These are phyloP conservation scores for Theileria parva DNA, from an alignment of 169 alveolate species.

Conservation along the genomic window DNA sequence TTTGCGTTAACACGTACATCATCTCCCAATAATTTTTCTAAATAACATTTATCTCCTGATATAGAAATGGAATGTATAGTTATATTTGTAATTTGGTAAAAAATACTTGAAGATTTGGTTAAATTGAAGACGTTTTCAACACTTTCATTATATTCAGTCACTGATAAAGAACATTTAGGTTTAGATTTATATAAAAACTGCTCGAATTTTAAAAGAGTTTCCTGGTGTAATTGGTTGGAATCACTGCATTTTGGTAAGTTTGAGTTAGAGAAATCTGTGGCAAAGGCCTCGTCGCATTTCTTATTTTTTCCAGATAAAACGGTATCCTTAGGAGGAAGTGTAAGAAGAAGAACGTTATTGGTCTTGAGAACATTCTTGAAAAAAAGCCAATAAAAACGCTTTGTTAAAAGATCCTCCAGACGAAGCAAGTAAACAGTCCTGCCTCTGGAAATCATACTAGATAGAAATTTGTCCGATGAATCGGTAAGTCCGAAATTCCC, in stretches of 20 bases:
- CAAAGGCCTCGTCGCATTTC: constrained; percentile 28
- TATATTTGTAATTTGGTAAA: background rate
- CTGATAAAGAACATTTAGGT: constrained; percentile 26
- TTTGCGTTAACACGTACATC: constrained; percentile 7
- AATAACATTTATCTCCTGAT: background rate
- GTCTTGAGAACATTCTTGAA: background rate
- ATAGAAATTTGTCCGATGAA: background rate
- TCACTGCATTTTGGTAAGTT: constrained; percentile 1
- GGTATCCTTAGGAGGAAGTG: constrained; percentile 15
- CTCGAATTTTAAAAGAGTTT: constrained; percentile 16
- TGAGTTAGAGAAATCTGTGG: constrained; percentile 9
- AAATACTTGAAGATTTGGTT: background rate
- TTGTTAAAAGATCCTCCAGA: constrained; percentile 11
- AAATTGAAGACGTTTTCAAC: background rate
- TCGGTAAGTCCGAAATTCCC: background rate
- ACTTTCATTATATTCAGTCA: constrained; percentile 2
- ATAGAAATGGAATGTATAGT: background rate
- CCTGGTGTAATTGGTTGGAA: background rate
- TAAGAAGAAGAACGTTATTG: background rate
- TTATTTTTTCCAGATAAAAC: constrained; percentile 15
- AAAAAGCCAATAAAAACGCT: constrained; percentile 2
- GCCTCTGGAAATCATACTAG: background rate
- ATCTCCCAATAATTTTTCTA: constrained; percentile 22
- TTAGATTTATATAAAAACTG: background rate
- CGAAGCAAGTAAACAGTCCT: constrained; percentile 4